These are phyloP conservation scores for Colletotrichum chrysophilum DNA, from an alignment of 2,329 filamentous ascomycete species.

Conservation along the genomic window DNA sequence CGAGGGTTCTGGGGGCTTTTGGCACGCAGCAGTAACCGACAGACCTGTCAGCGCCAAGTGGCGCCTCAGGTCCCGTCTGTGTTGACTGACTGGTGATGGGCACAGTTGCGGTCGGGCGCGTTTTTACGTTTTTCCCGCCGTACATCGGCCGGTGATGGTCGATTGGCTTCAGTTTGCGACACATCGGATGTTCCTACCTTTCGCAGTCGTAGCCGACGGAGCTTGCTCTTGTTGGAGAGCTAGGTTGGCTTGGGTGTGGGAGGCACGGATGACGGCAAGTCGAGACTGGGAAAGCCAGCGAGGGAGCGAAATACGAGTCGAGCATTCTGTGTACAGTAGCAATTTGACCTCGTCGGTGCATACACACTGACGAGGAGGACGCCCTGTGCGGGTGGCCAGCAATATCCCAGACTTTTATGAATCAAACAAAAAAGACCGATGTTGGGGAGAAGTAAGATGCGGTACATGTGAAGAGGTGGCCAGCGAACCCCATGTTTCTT, in stretches of 20 bases:
- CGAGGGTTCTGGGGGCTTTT: not conserved
- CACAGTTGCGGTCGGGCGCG: not conserved
- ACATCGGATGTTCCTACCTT: not conserved
- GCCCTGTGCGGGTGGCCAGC: slow-evolving; percentile 1
- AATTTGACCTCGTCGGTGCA: not conserved
- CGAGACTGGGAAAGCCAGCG: not conserved
- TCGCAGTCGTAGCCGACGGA: not conserved
- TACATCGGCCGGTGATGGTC: not conserved
- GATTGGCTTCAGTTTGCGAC: not conserved
- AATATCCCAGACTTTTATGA: not conserved
- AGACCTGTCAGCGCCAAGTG: slow-evolving; percentile 7
- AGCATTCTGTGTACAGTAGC: not conserved
- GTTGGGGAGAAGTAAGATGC: not conserved
- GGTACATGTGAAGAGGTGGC: not conserved
- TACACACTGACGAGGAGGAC: not conserved
- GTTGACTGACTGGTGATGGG: not conserved
- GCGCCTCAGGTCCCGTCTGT: not conserved
- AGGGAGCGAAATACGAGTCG: not conserved
- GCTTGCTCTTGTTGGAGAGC: not conserved
- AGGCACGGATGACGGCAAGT: not conserved
- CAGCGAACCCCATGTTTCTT: not conserved
- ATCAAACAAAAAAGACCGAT: not conserved
- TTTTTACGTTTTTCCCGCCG: not conserved
- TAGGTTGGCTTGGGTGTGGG: not conserved
- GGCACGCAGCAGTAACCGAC: not conserved